Evolutionary conservation across 768 basidiomycete genomes (phyloP).

Genomic region (Lactarius hengduanensis): DNA sequence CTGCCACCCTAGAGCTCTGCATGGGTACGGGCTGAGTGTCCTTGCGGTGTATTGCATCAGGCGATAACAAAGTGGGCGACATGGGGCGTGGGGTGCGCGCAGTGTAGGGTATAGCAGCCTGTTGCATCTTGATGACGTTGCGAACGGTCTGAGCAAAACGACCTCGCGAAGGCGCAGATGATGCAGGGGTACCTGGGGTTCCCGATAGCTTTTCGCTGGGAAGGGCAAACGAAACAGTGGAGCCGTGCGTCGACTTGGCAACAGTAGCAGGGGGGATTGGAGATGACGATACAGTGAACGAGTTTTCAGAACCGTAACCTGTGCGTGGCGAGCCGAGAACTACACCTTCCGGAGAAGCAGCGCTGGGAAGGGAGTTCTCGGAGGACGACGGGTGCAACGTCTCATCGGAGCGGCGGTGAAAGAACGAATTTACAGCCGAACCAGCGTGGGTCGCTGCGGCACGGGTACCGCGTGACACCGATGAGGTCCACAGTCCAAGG

Average conservation of each 20-base stretch:
- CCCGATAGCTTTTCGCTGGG: conserved; percentile 28
- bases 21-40: conserved; percentile 36
- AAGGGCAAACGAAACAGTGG: conserved; percentile 15
- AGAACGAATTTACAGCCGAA: conserved; percentile 18
- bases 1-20: conserved; percentile 52
- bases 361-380: conserved; percentile 22
- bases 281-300: conserved; percentile 28
- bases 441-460: conserved; percentile 16
- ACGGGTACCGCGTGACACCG: conserved; percentile 13
- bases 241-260: conserved; percentile 12
- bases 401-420: conserved; percentile 19
- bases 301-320: conserved; percentile 26
- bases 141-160: conserved; percentile 47
- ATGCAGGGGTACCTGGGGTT: conserved; percentile 29
- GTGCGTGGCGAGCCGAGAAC: conserved; percentile 14
- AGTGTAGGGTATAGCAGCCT: conserved; percentile 33
- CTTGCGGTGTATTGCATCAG: conserved; percentile 25
- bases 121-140: conserved; percentile 44
- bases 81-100: conserved; percentile 32
- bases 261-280: conserved; percentile 29
- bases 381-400: conserved; percentile 16
- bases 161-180: conserved; percentile 32
- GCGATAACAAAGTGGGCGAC: conserved; percentile 31
- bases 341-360: conserved; percentile 14
- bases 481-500: conserved; percentile 8